Conservation (phyloP, 2,329 filamentous ascomycete genomes). For the Aureobasidium subglaciale region DNA sequence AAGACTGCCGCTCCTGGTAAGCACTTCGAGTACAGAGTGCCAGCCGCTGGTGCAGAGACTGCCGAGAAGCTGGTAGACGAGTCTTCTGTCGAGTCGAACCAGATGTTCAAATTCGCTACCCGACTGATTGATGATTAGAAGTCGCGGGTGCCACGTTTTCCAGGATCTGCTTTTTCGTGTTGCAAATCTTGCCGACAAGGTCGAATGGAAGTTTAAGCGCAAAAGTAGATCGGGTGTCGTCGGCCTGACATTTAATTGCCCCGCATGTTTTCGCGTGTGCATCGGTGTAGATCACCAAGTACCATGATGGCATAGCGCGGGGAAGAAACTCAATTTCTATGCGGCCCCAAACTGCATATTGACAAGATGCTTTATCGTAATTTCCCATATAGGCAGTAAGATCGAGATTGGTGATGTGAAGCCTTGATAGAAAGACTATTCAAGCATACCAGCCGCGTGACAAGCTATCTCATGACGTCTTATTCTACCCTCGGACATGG, state of each 20-base stretch:
- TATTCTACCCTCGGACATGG: neutral
- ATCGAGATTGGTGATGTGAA: neutral
- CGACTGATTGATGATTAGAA: constrained; percentile 21
- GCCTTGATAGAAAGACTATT: neutral
- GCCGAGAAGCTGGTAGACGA: constrained; percentile 46
- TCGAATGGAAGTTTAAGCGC: neutral
- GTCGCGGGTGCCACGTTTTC: too few relatives aligned
- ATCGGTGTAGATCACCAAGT: neutral
- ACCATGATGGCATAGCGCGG: constrained; percentile 13
- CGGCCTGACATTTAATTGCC: neutral
- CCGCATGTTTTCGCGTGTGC: neutral
- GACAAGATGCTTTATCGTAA: neutral
- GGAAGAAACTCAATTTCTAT: constrained; percentile 7
- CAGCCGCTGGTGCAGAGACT: constrained; percentile 51
- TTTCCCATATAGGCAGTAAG: neutral
- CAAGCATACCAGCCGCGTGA: constrained; percentile 2
- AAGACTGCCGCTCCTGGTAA: constrained; percentile 32
- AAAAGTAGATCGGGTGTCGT: neutral
- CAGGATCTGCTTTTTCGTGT: too few relatives aligned
- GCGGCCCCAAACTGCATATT: neutral
- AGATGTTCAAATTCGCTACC: constrained; percentile 43
- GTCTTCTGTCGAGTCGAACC: constrained; percentile 46
- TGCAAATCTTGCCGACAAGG: neutral
- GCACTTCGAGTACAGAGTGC: constrained; percentile 53
- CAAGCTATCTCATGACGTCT: neutral